Evolutionary conservation across 768 basidiomycete genomes (phyloP), one percentile per base, ranked within the genome.

Genomic region (Stropharia rugosoannulata): DNA sequence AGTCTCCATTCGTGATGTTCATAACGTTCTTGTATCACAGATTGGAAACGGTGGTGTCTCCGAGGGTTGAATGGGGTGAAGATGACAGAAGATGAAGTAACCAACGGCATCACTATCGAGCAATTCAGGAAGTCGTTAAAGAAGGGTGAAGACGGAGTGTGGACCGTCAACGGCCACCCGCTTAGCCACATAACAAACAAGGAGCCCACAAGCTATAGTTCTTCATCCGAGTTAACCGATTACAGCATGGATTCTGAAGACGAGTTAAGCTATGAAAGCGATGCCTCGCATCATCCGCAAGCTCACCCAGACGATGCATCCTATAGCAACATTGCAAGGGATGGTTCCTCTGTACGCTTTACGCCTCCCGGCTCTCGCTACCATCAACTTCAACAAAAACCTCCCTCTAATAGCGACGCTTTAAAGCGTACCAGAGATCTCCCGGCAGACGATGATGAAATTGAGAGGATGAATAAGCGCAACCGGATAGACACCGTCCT

Each of bases 11-110:
- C 51, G 12, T 29, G 46, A 18, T 40, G 37, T 15, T 8, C n/a
- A 22, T 19, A 39, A 12, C 46, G 44, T 51, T 32, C 57, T 39
- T n/a, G 15, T 29, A 25, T 37, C 48, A 0, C 45, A 77, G 77
- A 73, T 49, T 79, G 77, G 77, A 62, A 58, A 1, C 61, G 68
- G 8, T 75, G 72, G 67, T 72, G 70, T 27, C 57, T 72, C 1
- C 70, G 70, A 55, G 74, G 73, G 35, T 68, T 74, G 22, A 72
- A 74, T 49, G 73, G 73, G 35, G 73, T 79, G 54, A 60, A 63
- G 9, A 64, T 78, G 35, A 71, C 70, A 3, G 68, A 70, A 32
- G 66, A 70, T 11, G 74, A 79, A 53, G 58, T 71, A 18, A 49
- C 62, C 13, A 50, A 65, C 7, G 75, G 75, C 0, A 68, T 75